Conservation (phyloP, 164 flowering plant species). For the Santalum album region DNA sequence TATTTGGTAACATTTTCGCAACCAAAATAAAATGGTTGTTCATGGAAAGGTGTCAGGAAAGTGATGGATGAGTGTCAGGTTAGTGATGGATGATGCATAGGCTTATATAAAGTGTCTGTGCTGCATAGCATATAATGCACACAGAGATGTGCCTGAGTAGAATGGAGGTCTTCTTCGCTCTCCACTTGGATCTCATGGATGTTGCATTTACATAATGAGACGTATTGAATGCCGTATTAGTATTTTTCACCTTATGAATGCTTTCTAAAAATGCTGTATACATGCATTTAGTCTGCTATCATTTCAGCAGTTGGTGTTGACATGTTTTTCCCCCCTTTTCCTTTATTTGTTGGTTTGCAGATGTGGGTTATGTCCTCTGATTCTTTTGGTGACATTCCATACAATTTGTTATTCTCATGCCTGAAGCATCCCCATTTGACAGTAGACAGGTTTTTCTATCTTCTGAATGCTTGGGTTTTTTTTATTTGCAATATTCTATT, state of each 20-base stretch:
- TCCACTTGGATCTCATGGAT: too few species aligned
- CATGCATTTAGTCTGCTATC: not conserved
- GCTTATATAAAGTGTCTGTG: too few species aligned
- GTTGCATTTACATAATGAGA: not conserved
- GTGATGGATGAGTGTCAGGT: too few species aligned
- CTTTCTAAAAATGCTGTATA: not conserved
- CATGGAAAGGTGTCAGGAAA: too few species aligned
- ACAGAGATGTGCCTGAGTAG: too few species aligned
- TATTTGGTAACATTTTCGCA: too few species aligned
- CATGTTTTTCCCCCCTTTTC: not conserved
- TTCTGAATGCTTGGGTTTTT: not conserved
- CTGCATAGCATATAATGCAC: too few species aligned
- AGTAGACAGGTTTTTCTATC: slow-evolving; percentile 48
- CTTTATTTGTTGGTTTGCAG: slow-evolving; percentile 28
- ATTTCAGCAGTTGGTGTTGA: slow-evolving; percentile 7
- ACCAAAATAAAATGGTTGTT: too few species aligned
- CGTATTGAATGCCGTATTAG: not conserved
- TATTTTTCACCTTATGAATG: not conserved
- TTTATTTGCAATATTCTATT: not conserved
- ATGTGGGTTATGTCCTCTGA: slow-evolving; percentile 42
- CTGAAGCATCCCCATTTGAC: slow-evolving; percentile 52
- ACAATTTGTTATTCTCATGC: slow-evolving; percentile 30
- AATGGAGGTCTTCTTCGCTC: too few species aligned
- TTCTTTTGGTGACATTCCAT: slow-evolving; percentile 40
- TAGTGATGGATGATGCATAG: too few species aligned